Conservation (phyloP, 2,329 filamentous ascomycete genomes). For the Clarireedia sp. region DNA sequence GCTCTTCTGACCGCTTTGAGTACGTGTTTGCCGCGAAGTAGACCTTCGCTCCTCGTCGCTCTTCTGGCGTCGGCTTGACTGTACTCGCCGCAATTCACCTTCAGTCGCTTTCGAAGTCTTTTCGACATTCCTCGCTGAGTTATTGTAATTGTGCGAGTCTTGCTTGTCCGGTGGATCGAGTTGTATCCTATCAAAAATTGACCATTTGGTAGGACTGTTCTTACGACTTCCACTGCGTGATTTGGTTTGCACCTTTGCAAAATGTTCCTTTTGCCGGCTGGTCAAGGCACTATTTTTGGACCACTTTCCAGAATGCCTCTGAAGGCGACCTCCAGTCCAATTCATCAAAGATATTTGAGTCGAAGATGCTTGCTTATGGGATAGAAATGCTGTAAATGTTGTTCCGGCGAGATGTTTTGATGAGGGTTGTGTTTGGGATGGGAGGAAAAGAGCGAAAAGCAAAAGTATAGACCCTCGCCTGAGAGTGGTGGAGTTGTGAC, state of each 20-base stretch:
- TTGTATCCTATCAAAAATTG: conserved; percentile 13
- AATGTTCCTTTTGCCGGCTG: conserved; percentile 39
- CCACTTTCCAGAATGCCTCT: conserved; percentile 33
- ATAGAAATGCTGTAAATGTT: background rate
- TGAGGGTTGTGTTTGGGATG: background rate
- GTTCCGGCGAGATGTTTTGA: background rate
- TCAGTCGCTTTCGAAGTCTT: background rate
- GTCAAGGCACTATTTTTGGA: conserved; percentile 21
- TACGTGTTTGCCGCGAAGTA: background rate
- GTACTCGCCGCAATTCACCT: background rate
- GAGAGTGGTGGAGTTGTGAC: no score
- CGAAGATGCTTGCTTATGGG: background rate
- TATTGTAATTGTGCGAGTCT: background rate
- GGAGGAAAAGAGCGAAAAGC: background rate
- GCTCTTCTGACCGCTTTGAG: background rate
- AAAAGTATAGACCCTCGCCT: no score
- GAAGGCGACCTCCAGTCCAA: conserved; percentile 42
- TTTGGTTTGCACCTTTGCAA: conserved; percentile 36
- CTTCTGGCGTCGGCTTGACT: background rate
- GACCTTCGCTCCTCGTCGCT: background rate
- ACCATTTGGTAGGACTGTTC: conserved; percentile 25
- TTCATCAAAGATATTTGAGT: conserved; percentile 33
- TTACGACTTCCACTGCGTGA: conserved; percentile 25
- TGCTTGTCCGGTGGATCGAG: conserved; percentile 5
- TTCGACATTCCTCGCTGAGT: background rate